Base-by-base conservation (phyloP, 805 yeast genomes). In the Spathaspora boniae region DNA sequence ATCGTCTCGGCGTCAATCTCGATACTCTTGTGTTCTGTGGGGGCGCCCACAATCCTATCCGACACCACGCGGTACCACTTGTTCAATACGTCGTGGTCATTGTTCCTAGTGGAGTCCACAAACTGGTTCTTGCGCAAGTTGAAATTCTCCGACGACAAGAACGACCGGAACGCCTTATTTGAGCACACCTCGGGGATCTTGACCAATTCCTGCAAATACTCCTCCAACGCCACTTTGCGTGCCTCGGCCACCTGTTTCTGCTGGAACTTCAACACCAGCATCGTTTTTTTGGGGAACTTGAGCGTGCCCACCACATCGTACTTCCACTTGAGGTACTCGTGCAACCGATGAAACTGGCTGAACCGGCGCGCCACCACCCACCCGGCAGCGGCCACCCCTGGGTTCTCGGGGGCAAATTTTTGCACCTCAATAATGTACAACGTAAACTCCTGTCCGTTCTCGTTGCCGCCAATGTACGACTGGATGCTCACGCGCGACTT, bases 351-450 rank as follows among this genome's bases (percentile, higher is more conserved):
- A 55, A 89, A 89, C 51, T 91, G 96, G 47, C 85, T 85, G 51
- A 80, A 89, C 38, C 98, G 66, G 46, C 96, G 64, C 0, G 95
- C 91, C n/a, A 88, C 84, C 35, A 86, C 78, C 97, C 97, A 91
- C 0, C 86, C 83, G 0, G 89, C 86, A 2, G 75, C 65, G 4
- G 71, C 68, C 6, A 62, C 53, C 3, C 64, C 69, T 3, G 74
- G 75, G 20, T 57, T 52, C 5, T 59, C 59, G 29, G 53, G 56
- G 50, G 62, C 53, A 30, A 50, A 54, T 31, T 79, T 81, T 35
- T 78, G 80, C 4, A 91, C 86, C 47, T 82, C 87, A 20, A 91
- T 81, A 19, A 86, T 72, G 56, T 89, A 89, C 33, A 84, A 63
- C 4, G 78, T 76, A 42, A 74, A 82, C 28, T 77, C 85, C 34